A percentile compares a stretch with the other conserved stretches of the same genome.
Conservation (phyloP, 1,139 yeast genomes). For the Yueomyces sp. region DNA sequence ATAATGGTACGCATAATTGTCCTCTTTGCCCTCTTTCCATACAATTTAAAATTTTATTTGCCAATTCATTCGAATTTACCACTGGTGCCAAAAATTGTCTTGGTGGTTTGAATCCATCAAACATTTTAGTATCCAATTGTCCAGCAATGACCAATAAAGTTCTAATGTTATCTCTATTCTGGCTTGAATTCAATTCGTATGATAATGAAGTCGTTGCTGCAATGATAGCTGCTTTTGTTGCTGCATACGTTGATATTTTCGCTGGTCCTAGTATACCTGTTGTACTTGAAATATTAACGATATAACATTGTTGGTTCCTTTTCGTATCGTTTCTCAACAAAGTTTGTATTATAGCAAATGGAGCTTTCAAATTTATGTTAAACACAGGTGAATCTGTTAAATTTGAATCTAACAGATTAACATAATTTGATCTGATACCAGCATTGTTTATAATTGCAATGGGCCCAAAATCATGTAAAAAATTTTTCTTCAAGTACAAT, state of each 20-base stretch:
- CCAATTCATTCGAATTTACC: constrained; percentile 32
- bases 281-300: constrained; percentile 57
- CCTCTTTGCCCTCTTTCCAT: constrained; percentile 42
- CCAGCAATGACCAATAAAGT: constrained; percentile 51
- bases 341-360: constrained; percentile 36
- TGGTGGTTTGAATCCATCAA: constrained; percentile 47
- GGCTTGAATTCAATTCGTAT: constrained; percentile 30
- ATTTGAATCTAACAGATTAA: constrained; percentile 24
- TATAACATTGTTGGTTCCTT: constrained; percentile 28
- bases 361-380: constrained; percentile 46
- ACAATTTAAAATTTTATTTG: constrained; percentile 30
- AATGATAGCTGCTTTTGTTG: constrained; percentile 51
- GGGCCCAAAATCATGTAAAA: constrained; percentile 22
- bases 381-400: constrained; percentile 28
- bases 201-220: constrained; percentile 48
- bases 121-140: constrained; percentile 52
- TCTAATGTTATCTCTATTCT: constrained; percentile 22
- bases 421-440: constrained; percentile 42
- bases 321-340: constrained; percentile 15
- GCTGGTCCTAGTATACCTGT: constrained; percentile 63
- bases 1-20: constrained; percentile 42
- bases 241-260: constrained; percentile 50
- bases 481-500: constrained; percentile 21
- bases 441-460: constrained; percentile 63
- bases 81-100: constrained; percentile 53